Conservation (phyloP, 345 rosid genomes). For the Ceriops decandra region DNA sequence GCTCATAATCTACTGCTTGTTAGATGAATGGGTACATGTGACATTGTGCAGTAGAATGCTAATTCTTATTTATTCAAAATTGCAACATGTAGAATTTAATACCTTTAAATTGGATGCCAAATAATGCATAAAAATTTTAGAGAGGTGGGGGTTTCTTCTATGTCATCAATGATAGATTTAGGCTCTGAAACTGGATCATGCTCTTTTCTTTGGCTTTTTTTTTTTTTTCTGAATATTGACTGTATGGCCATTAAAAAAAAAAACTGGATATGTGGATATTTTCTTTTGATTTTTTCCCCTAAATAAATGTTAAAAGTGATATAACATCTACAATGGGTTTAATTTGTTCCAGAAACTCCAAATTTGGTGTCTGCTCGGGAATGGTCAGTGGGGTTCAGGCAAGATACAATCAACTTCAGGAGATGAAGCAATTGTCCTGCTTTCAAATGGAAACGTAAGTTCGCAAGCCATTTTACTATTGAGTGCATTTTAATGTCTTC, state of each 20-base stretch:
- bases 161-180: neutral
- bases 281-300: too few relatives aligned
- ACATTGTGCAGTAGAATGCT: too few relatives aligned
- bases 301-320: neutral
- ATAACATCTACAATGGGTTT: neutral
- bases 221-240: neutral
- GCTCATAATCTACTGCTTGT: too few relatives aligned
- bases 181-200: neutral
- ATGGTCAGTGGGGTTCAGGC: constrained; percentile 75
- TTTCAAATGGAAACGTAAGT: constrained; percentile 61
- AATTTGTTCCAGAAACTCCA: constrained; percentile 55
- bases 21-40: too few relatives aligned
- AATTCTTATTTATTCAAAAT: too few relatives aligned
- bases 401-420: constrained; percentile 68
- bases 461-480: neutral
- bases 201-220: neutral
- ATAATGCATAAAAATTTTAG: neutral
- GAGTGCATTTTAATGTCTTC: constrained; percentile 12
- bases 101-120: neutral
- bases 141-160: neutral
- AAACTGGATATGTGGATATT: too few relatives aligned
- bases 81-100: too few relatives aligned
- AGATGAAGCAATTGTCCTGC: constrained; percentile 55
- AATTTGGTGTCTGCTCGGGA: constrained; percentile 69
- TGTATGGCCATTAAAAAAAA: neutral